Evolutionary conservation across 2,329 filamentous ascomycete species (phyloP).

Genomic region (Talaromyces sp.): DNA sequence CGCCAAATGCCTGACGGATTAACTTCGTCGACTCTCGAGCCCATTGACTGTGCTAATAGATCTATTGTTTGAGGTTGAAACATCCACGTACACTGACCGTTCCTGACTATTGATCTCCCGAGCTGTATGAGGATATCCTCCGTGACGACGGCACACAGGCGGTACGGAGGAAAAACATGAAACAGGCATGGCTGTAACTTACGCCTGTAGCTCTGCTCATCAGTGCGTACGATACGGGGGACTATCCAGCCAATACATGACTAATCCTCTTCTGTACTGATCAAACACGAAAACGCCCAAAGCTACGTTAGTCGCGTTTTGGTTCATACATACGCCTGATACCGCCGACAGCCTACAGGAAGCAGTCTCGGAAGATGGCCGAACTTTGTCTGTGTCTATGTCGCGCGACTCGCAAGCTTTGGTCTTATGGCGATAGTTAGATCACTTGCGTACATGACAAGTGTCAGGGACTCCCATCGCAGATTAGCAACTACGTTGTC

Average conservation of each 20-base stretch:
- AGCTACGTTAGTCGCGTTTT: background rate
- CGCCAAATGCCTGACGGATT: background rate
- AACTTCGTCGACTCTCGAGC: background rate
- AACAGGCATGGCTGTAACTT: constrained; percentile 11
- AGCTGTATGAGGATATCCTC: background rate
- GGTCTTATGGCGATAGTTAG: background rate
- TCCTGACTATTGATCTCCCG: background rate
- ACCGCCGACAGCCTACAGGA: background rate
- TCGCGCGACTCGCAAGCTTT: background rate
- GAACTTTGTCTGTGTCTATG: background rate
- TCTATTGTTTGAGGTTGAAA: background rate
- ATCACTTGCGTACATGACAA: constrained; percentile 1
- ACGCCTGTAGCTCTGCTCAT: background rate
- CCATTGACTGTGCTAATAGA: background rate
- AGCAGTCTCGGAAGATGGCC: background rate
- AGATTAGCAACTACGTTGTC: background rate
- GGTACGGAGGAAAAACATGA: constrained; percentile 2
- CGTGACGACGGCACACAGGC: background rate
- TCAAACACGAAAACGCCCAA: background rate
- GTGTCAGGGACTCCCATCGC: background rate
- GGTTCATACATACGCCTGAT: no score
- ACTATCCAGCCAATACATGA: background rate
- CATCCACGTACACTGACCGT: background rate
- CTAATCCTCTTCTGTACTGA: background rate
- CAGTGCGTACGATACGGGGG: background rate